Conservation (phyloP, 2,329 filamentous ascomycete genomes). For the Beauveria brongniartii region DNA sequence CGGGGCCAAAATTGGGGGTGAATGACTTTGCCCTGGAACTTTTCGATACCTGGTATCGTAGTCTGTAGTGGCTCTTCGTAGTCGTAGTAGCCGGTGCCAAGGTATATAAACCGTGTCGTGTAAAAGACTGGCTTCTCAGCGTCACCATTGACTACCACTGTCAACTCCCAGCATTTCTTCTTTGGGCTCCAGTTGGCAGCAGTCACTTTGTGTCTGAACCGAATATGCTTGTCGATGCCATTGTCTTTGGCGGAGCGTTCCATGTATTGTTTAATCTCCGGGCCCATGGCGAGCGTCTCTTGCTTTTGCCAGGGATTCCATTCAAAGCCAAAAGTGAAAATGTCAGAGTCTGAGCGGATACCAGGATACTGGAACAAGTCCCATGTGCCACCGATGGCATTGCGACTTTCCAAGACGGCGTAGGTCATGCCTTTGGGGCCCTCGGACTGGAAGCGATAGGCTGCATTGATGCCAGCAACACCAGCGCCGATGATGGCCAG, state of each 20-base stretch:
- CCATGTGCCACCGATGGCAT: conserved; percentile 67
- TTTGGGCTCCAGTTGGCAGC: too few species aligned
- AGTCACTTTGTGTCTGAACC: too few species aligned
- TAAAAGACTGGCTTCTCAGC: not conserved
- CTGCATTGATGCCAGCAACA: conserved; percentile 67
- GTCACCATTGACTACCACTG: not conserved
- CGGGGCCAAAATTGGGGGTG: conserved; percentile 70
- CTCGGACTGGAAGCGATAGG: conserved; percentile 56
- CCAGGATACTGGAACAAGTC: conserved; percentile 64
- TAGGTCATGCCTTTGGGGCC: conserved; percentile 46
- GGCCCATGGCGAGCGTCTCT: too few species aligned
- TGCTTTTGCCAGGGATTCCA: not conserved
- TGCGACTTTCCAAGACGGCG: conserved; percentile 60
- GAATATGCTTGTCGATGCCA: too few species aligned
- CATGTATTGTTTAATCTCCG: conserved; percentile 45
- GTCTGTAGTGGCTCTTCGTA: conserved; percentile 51
- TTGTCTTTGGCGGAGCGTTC: conserved; percentile 24
- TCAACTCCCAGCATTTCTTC: too few species aligned
- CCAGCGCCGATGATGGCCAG: conserved; percentile 65
- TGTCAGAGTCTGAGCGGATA: conserved; percentile 55
- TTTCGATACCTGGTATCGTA: conserved; percentile 33
- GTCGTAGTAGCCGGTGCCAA: conserved; percentile 58
- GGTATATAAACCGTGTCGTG: conserved; percentile 43
- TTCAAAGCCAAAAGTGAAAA: conserved; percentile 26
- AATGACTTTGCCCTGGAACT: conserved; percentile 36